Evolutionary conservation across 1,284 basidiomycete genomes (phyloP).

Genomic region (Rhodotorula sp.): DNA sequence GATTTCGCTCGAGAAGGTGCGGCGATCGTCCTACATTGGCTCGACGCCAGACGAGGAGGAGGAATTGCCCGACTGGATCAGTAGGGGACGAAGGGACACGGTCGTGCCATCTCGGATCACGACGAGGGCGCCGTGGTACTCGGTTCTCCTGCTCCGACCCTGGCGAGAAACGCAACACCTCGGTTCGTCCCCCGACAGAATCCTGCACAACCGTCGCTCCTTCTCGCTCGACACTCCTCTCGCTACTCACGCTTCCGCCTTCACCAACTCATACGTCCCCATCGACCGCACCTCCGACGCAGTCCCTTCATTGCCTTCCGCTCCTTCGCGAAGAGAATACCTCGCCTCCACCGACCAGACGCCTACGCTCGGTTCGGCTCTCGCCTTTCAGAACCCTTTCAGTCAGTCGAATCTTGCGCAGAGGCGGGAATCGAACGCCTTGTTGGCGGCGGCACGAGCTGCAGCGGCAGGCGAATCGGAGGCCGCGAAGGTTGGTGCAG

Average conservation of each 20-base stretch:
- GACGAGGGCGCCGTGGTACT: background rate
- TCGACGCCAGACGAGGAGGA: background rate
- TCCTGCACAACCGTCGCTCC: constrained; percentile 2
- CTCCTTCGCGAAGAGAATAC: constrained; percentile 1
- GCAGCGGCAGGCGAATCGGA: background rate
- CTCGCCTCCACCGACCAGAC: constrained; percentile 15
- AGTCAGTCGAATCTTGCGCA: background rate
- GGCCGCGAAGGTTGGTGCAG: background rate
- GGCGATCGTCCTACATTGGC: background rate
- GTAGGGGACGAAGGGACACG: background rate
- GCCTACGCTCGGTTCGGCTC: constrained; percentile 17
- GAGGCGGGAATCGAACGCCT: constrained; percentile 1
- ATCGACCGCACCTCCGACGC: background rate
- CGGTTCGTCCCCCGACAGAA: background rate
- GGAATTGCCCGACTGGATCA: background rate
- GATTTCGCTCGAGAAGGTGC: too few species aligned
- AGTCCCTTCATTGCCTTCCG: background rate
- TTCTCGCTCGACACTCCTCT: constrained; percentile 7
- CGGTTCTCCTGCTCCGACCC: constrained; percentile 14
- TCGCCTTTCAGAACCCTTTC: constrained; percentile 13
- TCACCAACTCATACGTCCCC: background rate
- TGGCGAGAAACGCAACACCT: background rate
- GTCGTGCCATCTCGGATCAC: background rate
- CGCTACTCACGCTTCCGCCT: background rate
- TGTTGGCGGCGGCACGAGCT: background rate